Conservation (phyloP, 768 basidiomycete species). For the Panus rudis region DNA sequence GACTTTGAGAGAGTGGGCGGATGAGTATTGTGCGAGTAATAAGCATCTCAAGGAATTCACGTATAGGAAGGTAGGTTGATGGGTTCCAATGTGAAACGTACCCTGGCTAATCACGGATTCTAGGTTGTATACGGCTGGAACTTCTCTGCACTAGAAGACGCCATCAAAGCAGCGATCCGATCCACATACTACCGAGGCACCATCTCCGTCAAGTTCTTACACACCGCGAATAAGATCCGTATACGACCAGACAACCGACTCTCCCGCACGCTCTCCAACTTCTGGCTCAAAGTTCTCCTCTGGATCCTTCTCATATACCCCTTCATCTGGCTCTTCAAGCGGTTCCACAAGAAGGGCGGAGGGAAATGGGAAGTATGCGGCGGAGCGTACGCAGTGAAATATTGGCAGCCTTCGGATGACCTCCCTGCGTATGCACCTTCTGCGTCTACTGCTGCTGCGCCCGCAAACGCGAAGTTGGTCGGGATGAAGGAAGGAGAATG, state of each 20-base stretch:
- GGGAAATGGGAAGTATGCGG: constrained; percentile 74
- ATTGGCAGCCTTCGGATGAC: constrained; percentile 16
- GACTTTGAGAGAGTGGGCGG: constrained; percentile 72
- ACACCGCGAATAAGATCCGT: constrained; percentile 41
- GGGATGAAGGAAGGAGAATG: constrained; percentile 72
- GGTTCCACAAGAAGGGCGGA: constrained; percentile 59
- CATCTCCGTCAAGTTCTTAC: constrained; percentile 45
- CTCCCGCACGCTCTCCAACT: constrained; percentile 60
- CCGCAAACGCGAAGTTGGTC: constrained; percentile 32
- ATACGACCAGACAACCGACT: constrained; percentile 63
- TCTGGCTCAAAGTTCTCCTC: constrained; percentile 63
- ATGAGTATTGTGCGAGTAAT: constrained; percentile 67
- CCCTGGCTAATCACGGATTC: constrained; percentile 6
- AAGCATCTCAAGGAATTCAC: constrained; percentile 75
- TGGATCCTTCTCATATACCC: constrained; percentile 70
- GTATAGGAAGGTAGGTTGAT: constrained; percentile 50
- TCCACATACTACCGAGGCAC: constrained; percentile 34
- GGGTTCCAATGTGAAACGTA: background rate
- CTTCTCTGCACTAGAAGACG: constrained; percentile 32
- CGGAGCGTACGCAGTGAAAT: constrained; percentile 67
- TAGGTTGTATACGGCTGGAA: constrained; percentile 59
- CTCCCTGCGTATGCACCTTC: constrained; percentile 15
- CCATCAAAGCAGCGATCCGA: constrained; percentile 30
- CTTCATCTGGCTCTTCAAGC: constrained; percentile 74
- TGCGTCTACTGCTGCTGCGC: constrained; percentile 17